Evolutionary conservation across 768 basidiomycete species (phyloP).

Genomic region (Leccinum pellstonianum): DNA sequence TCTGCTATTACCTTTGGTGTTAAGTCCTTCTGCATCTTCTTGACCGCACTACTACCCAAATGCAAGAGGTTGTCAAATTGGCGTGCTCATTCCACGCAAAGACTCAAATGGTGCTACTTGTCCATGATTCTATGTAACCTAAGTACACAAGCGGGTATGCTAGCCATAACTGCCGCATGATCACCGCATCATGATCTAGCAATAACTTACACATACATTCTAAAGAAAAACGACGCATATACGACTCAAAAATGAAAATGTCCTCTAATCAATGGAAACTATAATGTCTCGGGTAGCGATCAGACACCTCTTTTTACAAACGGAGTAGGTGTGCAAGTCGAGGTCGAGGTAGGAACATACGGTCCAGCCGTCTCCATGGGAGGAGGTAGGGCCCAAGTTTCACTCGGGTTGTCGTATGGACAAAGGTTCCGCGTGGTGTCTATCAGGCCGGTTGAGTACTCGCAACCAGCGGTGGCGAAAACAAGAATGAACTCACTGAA

Average conservation of each 20-base stretch:
- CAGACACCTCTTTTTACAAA: background rate
- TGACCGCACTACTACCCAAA: background rate
- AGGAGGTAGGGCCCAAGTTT: constrained; percentile 7
- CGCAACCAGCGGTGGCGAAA: background rate
- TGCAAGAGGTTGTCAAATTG: background rate
- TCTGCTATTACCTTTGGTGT: no score
- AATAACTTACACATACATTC: background rate
- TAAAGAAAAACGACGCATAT: background rate
- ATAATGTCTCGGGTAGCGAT: background rate
- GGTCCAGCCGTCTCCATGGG: constrained; percentile 9
- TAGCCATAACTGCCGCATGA: background rate
- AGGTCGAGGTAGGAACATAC: constrained; percentile 4
- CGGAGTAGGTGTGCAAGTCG: constrained; percentile 4
- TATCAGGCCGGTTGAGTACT: background rate
- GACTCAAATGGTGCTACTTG: constrained; percentile 25
- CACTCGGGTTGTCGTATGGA: constrained; percentile 11
- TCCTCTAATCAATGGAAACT: background rate
- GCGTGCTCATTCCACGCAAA: background rate
- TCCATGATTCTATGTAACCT: background rate
- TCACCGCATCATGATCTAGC: background rate
- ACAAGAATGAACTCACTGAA: constrained; percentile 1
- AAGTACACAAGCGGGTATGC: background rate
- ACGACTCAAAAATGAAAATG: background rate
- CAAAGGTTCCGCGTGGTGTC: constrained; percentile 10
- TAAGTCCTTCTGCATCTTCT: background rate